phyloP scores from a whole-genome alignment of 345 rosid species.

The Hibiscus syriacus region DNA sequence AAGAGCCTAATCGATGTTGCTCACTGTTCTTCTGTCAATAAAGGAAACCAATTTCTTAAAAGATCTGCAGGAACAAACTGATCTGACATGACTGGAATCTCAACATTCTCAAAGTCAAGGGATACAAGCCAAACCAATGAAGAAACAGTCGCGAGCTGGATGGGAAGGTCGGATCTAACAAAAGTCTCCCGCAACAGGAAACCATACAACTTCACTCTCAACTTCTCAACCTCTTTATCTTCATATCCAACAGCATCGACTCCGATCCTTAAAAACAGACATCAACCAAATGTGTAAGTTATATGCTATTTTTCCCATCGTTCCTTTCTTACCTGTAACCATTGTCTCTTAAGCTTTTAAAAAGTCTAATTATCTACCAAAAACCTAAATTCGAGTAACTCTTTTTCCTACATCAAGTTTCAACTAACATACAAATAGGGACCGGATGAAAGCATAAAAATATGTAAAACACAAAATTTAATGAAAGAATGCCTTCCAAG shows the following conservation, averaged over 20 bases:
- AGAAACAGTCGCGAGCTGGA: constrained; percentile 45
- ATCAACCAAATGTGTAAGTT: not conserved
- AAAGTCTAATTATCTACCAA: not conserved
- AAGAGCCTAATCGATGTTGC: constrained; percentile 21
- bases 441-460: not conserved
- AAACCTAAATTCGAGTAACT: not conserved
- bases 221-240: constrained; percentile 36
- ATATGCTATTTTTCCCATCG: not conserved
- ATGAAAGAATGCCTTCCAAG: constrained; percentile 54
- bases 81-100: constrained; percentile 16
- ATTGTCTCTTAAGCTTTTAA: not conserved
- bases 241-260: constrained; percentile 54
- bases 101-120: constrained; percentile 22
- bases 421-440: not conserved
- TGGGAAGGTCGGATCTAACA: constrained; percentile 34
- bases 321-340: not conserved
- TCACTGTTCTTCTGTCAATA: constrained; percentile 39
- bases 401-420: not conserved
- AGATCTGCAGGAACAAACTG: constrained; percentile 23
- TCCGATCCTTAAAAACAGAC: constrained; percentile 45
- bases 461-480: constrained; percentile 3
- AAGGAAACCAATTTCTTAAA: constrained; percentile 54
- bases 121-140: constrained; percentile 46
- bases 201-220: constrained; percentile 40
- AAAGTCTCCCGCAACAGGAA: constrained; percentile 37